Conservation (phyloP, 169 alveolate genomes). For the Blepharisma undulans region DNA sequence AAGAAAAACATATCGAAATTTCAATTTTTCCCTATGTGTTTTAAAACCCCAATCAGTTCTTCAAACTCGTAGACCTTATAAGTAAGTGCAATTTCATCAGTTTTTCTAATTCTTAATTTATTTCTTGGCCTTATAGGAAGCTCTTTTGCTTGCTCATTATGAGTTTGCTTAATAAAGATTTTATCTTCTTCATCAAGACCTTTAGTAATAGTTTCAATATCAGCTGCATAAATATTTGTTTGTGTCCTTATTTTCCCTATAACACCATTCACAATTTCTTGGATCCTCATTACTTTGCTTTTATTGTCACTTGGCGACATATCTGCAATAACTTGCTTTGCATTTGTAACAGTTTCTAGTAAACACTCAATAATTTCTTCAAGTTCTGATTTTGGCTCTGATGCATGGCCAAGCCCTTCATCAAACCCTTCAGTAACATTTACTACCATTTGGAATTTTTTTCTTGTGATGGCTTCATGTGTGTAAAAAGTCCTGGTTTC, state of each 20-base stretch:
- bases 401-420: not conserved
- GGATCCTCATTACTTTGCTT: not conserved
- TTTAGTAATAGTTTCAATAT: not conserved
- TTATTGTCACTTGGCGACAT: not conserved
- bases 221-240: not conserved
- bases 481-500: not conserved
- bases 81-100: not conserved
- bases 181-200: not conserved
- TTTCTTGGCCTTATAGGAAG: not conserved
- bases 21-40: slow-evolving; percentile 13
- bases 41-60: not conserved
- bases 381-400: not conserved
- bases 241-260: not conserved
- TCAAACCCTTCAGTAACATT: not conserved
- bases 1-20: slow-evolving; percentile 30
- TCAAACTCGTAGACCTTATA: not conserved
- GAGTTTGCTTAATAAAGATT: not conserved
- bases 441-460: not conserved
- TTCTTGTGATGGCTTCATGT: not conserved
- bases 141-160: not conserved
- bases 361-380: not conserved
- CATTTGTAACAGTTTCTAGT: not conserved
- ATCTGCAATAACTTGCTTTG: not conserved
- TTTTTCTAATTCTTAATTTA: not conserved
- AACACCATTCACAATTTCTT: not conserved